Evolutionary conservation across 495 filamentous ascomycete species (phyloP).

Genomic region (Coniosporium apollinis): DNA sequence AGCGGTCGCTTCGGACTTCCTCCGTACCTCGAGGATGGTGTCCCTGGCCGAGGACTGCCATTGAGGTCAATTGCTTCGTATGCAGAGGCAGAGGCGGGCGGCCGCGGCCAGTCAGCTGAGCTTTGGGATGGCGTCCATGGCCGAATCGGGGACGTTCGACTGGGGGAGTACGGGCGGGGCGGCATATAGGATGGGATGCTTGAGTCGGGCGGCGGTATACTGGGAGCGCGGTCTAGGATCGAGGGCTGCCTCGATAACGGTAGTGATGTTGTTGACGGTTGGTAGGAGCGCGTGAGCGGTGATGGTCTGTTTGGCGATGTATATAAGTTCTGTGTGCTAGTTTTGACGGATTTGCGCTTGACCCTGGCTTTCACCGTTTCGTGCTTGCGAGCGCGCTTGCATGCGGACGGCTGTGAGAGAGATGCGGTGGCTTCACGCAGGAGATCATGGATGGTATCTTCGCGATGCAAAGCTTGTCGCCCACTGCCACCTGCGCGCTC

Average conservation of each 20-base stretch:
- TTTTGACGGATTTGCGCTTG: constrained; percentile 7
- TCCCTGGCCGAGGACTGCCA: constrained; percentile 77
- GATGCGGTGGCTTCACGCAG: background rate
- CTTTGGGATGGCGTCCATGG: constrained; percentile 59
- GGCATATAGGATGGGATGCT: constrained; percentile 31
- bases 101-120: constrained; percentile 46
- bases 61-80: constrained; percentile 85
- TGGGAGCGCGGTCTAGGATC: constrained; percentile 35
- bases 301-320: constrained; percentile 14
- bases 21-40: constrained; percentile 71
- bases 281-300: constrained; percentile 24
- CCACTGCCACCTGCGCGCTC: too few species aligned
- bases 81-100: constrained; percentile 46
- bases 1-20: constrained; percentile 73
- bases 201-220: constrained; percentile 36
- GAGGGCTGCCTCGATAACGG: constrained; percentile 35
- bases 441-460: background rate
- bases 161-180: constrained; percentile 25
- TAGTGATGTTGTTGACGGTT: constrained; percentile 17
- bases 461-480: too few species aligned
- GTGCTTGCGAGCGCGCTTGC: constrained; percentile 4
- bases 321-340: constrained; percentile 12
- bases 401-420: too few species aligned
- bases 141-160: constrained; percentile 40
- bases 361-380: constrained; percentile 16